These are phyloP conservation scores for Camelina sativa DNA, from an alignment of 345 rosid species.

Conservation along the genomic window DNA sequence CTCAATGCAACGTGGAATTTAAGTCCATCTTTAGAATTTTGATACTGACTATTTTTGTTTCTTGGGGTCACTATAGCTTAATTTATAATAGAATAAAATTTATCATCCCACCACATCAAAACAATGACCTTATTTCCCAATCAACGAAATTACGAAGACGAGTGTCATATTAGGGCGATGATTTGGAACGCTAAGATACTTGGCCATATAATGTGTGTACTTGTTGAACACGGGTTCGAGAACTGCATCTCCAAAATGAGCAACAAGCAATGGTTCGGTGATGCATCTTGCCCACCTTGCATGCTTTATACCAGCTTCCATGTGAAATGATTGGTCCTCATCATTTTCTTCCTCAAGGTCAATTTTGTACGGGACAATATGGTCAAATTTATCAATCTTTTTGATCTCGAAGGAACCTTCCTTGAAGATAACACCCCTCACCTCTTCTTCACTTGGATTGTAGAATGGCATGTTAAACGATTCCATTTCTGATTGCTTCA, in stretches of 20 bases:
- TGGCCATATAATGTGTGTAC: slow-evolving; percentile 38
- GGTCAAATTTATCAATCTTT: slow-evolving; percentile 23
- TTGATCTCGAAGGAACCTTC: slow-evolving; percentile 48
- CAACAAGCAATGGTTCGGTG: slow-evolving; percentile 56
- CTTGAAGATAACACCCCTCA: slow-evolving; percentile 23
- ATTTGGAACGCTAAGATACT: slow-evolving; percentile 20
- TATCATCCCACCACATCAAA: background rate
- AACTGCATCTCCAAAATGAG: slow-evolving; percentile 52
- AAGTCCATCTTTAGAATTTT: no score
- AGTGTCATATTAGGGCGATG: slow-evolving; percentile 35
- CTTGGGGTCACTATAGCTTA: no score
- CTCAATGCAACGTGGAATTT: no score
- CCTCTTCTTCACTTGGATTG: slow-evolving; percentile 41
- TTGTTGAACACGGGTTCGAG: slow-evolving; percentile 47
- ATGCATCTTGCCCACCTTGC: slow-evolving; percentile 56
- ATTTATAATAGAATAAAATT: no score
- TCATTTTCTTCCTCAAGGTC: background rate
- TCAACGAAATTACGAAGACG: slow-evolving; percentile 10
- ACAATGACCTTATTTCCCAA: background rate
- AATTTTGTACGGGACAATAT: slow-evolving; percentile 25
- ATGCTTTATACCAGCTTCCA: slow-evolving; percentile 43
- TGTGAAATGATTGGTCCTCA: background rate
- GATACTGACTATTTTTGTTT: no score
- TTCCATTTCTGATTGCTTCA: slow-evolving; percentile 37
- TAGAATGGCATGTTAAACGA: slow-evolving; percentile 48